Percentiles rank a stretch among this genome's conserved stretches.
Conservation (phyloP, 495 filamentous ascomycete species). For the Oidiodendron maius region DNA sequence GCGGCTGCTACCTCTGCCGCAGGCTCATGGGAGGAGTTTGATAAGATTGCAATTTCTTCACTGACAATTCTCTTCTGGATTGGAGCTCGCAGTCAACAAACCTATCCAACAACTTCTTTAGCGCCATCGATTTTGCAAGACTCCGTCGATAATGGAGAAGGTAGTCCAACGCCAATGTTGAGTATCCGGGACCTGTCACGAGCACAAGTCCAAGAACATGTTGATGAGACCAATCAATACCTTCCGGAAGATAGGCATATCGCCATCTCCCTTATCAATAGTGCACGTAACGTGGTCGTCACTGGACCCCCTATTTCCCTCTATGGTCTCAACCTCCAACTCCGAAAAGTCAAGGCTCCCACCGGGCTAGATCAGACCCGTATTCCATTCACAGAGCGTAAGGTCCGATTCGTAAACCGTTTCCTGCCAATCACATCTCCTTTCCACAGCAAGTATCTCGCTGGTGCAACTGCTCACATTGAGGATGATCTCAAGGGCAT, state of each 20-base stretch:
- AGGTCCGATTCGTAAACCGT: slow-evolving; percentile 92
- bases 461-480: slow-evolving; percentile 70
- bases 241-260: slow-evolving; percentile 89
- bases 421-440: slow-evolving; percentile 97
- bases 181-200: slow-evolving; percentile 89
- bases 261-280: slow-evolving; percentile 91
- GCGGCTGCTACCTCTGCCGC: slow-evolving; percentile 89
- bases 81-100: slow-evolving; percentile 95
- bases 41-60: slow-evolving; percentile 66
- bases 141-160: slow-evolving; percentile 89
- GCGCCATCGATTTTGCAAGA: slow-evolving; percentile 91
- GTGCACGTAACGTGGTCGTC: slow-evolving; percentile 92
- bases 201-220: slow-evolving; percentile 83
- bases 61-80: slow-evolving; percentile 99
- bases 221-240: slow-evolving; percentile 93
- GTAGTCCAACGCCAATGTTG: slow-evolving; percentile 91
- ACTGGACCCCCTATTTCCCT: slow-evolving; percentile 93
- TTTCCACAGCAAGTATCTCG: slow-evolving; percentile 93
- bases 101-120: slow-evolving; percentile 89
- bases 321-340: slow-evolving; percentile 87
- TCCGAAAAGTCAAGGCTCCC: slow-evolving; percentile 93
- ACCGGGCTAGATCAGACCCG: slow-evolving; percentile 95
- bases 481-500: slow-evolving; percentile 83
- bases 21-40: slow-evolving; percentile 84
- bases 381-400: slow-evolving; percentile 89